Percentiles rank a stretch among this genome's conserved stretches.
These are phyloP conservation scores for Juglanconis juglandina DNA, from an alignment of 2,329 filamentous ascomycete species.

Conservation along the genomic window DNA sequence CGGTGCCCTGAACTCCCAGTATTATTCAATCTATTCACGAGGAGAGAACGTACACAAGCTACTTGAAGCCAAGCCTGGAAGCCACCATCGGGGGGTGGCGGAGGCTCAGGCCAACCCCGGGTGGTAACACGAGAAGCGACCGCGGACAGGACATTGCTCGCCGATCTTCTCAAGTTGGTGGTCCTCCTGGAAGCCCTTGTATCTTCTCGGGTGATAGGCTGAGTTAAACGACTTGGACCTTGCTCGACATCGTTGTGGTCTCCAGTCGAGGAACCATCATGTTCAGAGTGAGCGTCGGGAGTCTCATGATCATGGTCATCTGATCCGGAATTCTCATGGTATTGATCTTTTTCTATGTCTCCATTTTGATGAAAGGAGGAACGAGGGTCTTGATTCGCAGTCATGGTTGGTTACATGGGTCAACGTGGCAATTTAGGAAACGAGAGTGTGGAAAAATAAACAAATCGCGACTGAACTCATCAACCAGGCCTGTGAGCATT, in stretches of 20 bases:
- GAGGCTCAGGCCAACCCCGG: slow-evolving; percentile 35
- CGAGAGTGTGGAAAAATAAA: neutral
- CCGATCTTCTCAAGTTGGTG: slow-evolving; percentile 9
- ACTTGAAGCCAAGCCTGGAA: slow-evolving; percentile 38
- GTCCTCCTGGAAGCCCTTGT: slow-evolving; percentile 11
- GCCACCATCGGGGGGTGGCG: slow-evolving; percentile 46
- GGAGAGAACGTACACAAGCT: slow-evolving; percentile 20
- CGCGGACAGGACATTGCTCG: slow-evolving; percentile 18
- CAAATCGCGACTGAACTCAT: neutral
- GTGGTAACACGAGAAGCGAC: slow-evolving; percentile 32
- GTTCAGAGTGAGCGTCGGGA: neutral
- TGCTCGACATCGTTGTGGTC: neutral
- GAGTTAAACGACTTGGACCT: neutral
- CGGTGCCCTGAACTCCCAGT: neutral
- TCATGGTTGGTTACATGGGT: slow-evolving; percentile 1
- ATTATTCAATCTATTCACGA: too few relatives aligned
- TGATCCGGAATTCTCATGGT: neutral
- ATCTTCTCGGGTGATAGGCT: slow-evolving; percentile 1
- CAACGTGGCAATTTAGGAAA: neutral
- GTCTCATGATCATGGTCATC: neutral
- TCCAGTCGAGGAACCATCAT: neutral
- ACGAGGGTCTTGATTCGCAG: neutral
- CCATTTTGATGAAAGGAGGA: neutral
- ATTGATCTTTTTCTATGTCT: slow-evolving; percentile 4
- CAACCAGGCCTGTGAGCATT: neutral